A percentile compares a stretch with the other conserved stretches of the same genome.
phyloP scores from a whole-genome alignment of 1,284 basidiomycete genomes.

The Cutaneotrichosporon mucoides region DNA sequence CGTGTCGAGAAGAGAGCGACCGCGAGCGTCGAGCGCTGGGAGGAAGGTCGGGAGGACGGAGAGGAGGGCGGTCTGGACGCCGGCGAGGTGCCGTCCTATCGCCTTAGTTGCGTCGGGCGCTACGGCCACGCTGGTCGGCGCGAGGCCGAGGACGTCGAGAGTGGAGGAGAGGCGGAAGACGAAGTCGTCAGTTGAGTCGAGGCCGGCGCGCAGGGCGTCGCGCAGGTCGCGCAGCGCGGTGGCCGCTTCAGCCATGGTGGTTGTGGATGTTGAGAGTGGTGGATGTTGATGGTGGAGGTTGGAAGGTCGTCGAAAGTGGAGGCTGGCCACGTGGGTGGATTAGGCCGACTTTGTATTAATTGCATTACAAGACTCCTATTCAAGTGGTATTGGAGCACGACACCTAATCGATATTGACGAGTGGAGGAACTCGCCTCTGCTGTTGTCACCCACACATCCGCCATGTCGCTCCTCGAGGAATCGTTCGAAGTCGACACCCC shows the following conservation, averaged over 20 bases:
- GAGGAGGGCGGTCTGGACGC: constrained; percentile 31
- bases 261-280: not conserved
- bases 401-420: no score
- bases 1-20: constrained; percentile 21
- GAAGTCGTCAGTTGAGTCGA: constrained; percentile 24
- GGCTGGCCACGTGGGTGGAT: not conserved
- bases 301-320: constrained; percentile 4
- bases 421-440: no score
- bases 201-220: constrained; percentile 27
- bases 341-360: no score
- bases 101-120: not conserved
- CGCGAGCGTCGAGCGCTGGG: constrained; percentile 53
- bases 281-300: no score
- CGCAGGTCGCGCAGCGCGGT: constrained; percentile 26
- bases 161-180: constrained; percentile 7
- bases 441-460: not conserved
- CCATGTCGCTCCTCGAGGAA: constrained; percentile 37
- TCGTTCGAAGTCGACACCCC: constrained; percentile 15
- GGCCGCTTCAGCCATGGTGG: constrained; percentile 8
- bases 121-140: not conserved
- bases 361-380: no score
- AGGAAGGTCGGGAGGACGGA: constrained; percentile 62
- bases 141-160: constrained; percentile 8
- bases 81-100: constrained; percentile 28
- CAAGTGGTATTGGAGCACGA: no score